Base-by-base conservation (phyloP, 345 rosid species). In the Viola odorata region DNA sequence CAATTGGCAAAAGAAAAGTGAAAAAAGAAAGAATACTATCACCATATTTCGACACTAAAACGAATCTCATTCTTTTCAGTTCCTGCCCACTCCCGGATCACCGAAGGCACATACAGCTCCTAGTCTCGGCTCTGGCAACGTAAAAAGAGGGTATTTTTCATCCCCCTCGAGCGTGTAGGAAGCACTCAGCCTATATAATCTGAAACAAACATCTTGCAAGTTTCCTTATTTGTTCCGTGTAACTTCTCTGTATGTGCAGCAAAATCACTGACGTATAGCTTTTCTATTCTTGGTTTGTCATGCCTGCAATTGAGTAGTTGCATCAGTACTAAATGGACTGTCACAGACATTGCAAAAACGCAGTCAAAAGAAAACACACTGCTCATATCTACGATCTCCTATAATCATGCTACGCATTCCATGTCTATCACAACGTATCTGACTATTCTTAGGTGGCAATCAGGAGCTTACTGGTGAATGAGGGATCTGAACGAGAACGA, bases 401-500 rank as follows among this genome's bases (percentile, higher is more conserved):
- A 54, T 12, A 7, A 17, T 32, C 12, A 41, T 3, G 45, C 14
- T 13, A 6, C 37, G 10, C 6, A 0, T 42, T 49, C 38, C 55
- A n/a, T 1, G 7, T 16, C 17, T 45, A 14, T 38, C 8, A 55
- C 36, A 16, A 48, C 37, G 36, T 55, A 41, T 49, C 48, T 12
- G 8, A 37, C 14, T 17, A 61, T 14, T 52, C 7, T 50, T 8
- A 4, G 37, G 16, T 10, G 36, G 37, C 32, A 44, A 38, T 4
- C 10, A 15, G 8, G 37, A 12, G 53, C 91, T 87, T 78, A 92
- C 96, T 6, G 70, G 53, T 57, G 63, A 78, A 67, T 71, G 85
- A 52, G 90, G 91, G 81, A 94, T 83, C 71, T 82, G 96, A 73
- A 90, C 85, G 77, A 94, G 82, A 75, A 94, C 54, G 57, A 73